phyloP scores from a whole-genome alignment of 805 yeast genomes.

The Kodamaea hsintzibuensis region DNA sequence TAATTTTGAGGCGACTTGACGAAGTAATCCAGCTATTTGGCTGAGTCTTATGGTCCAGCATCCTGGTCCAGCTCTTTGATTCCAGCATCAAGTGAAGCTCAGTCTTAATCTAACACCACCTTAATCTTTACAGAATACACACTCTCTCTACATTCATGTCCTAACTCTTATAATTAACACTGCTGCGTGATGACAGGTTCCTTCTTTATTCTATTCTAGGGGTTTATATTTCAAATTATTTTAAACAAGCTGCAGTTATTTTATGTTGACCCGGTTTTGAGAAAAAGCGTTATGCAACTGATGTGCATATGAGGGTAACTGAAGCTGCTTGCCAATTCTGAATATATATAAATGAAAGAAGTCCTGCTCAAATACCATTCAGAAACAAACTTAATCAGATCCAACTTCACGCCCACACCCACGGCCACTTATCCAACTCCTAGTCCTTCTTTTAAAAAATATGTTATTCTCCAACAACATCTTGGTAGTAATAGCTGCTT shows the following conservation, averaged over 20 bases:
- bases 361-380: not conserved
- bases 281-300: not conserved
- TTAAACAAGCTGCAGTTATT: not conserved
- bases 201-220: not conserved
- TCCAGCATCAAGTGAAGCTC: too few species aligned
- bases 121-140: too few species aligned
- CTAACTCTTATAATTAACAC: not conserved
- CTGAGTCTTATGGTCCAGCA: not conserved
- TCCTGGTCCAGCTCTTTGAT: too few species aligned
- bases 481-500: constrained; percentile 7
- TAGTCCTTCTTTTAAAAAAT: constrained; percentile 1
- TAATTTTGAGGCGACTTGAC: not conserved
- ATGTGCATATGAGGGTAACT: not conserved
- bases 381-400: not conserved
- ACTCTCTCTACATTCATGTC: not conserved
- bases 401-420: not conserved
- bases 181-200: not conserved
- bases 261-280: not conserved
- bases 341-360: not conserved
- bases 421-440: not conserved
- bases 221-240: not conserved
- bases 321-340: not conserved
- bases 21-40: not conserved
- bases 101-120: too few species aligned
- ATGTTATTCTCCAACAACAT: constrained; percentile 9